These are phyloP conservation scores for Camellia lanceoleosa DNA, from an alignment of 148 eudicot genomes.

Conservation along the genomic window DNA sequence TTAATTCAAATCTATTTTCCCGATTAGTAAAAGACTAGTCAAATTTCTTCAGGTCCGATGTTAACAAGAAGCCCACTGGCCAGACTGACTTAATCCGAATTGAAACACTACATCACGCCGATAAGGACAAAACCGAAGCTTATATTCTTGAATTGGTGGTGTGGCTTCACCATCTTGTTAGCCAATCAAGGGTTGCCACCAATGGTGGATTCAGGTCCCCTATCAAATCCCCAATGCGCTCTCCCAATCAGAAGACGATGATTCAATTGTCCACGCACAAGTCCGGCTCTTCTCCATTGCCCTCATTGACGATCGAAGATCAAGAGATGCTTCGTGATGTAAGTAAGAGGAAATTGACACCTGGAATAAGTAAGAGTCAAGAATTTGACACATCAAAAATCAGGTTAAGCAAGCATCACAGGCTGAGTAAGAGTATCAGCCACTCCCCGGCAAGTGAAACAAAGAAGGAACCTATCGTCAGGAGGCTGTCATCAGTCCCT, in stretches of 20 bases:
- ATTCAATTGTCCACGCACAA: constrained; percentile 51
- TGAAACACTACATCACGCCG: constrained; percentile 89
- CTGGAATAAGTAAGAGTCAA: constrained; percentile 96
- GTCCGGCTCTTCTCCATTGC: constrained; percentile 55
- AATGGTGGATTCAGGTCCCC: constrained; percentile 55
- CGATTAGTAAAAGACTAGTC: neutral
- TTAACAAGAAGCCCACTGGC: constrained; percentile 59
- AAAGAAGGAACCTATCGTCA: constrained; percentile 53
- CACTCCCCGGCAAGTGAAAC: constrained; percentile 70
- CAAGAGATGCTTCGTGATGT: constrained; percentile 81
- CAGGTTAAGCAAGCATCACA: constrained; percentile 60
- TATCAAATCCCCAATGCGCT: constrained; percentile 77
- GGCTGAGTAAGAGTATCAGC: constrained; percentile 82
- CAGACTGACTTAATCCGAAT: constrained; percentile 67
- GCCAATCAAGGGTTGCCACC: constrained; percentile 47
- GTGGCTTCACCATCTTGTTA: constrained; percentile 86
- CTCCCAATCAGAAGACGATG: constrained; percentile 65
- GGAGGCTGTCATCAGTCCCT: constrained; percentile 78
- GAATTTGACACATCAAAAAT: constrained; percentile 67
- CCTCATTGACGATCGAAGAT: constrained; percentile 74
- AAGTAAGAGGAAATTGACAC: constrained; percentile 80
- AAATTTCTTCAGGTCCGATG: constrained; percentile 53
- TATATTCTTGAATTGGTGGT: constrained; percentile 80
- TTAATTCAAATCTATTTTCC: neutral
- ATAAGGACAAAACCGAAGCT: constrained; percentile 82